Percentiles rank a stretch among this genome's conserved stretches.
Evolutionary conservation across 169 alveolate genomes (phyloP).

Genomic region (Plasmodium fragile): DNA sequence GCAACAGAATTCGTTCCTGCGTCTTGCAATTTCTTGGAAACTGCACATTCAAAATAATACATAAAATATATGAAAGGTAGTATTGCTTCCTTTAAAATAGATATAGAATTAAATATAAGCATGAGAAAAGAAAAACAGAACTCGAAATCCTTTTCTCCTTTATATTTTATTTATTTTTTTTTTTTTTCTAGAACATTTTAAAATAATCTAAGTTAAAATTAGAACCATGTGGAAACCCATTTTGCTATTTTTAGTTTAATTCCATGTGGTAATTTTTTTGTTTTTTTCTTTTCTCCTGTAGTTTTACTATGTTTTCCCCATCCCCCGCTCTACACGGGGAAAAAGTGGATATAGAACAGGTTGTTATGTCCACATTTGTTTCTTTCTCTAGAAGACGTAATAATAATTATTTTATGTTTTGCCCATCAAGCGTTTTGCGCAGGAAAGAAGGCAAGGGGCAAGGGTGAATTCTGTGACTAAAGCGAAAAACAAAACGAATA

Average conservation of each 20-base stretch:
- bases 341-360: background rate
- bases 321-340: background rate
- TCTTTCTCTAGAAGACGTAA: background rate
- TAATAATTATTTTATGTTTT: background rate
- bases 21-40: background rate
- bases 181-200: background rate
- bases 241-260: background rate
- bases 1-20: background rate
- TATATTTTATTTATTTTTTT: background rate
- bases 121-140: background rate
- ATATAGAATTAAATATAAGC: constrained; percentile 17
- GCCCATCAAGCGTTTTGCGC: background rate
- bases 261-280: background rate
- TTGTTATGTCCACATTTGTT: background rate
- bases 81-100: constrained; percentile 1
- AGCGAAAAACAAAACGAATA: background rate
- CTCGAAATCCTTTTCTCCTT: background rate
- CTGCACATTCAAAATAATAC: background rate
- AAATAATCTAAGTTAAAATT: background rate
- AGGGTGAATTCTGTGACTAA: background rate
- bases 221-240: background rate
- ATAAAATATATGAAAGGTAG: background rate
- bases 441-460: background rate
- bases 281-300: background rate
- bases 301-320: background rate